Conservation (phyloP, 768 basidiomycete genomes). For the Mycena latifolia region DNA sequence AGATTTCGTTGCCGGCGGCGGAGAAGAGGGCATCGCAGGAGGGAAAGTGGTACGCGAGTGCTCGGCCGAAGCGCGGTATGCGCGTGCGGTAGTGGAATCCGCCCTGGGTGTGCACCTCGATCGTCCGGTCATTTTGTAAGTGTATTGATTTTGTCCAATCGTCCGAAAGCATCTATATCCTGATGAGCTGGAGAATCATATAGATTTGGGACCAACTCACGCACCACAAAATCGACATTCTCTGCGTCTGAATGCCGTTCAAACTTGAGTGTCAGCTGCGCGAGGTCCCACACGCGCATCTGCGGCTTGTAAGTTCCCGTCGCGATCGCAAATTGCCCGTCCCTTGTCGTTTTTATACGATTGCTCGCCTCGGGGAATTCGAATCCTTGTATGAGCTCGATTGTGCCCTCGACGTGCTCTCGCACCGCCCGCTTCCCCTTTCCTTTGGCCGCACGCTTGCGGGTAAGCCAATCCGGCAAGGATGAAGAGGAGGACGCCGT, state of each 20-base stretch:
- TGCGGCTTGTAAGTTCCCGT: conserved; percentile 99
- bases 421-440: conserved; percentile 75
- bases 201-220: conserved; percentile 58
- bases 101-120: conserved; percentile 95
- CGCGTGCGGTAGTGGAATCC: conserved; percentile 94
- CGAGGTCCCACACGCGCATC: conserved; percentile 95
- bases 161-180: conserved; percentile 85
- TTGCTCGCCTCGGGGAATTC: conserved; percentile 98
- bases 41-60: conserved; percentile 93
- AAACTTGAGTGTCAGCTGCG: conserved; percentile 93
- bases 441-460: conserved; percentile 71
- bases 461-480: conserved; percentile 94
- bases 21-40: conserved; percentile 92
- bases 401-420: conserved; percentile 85
- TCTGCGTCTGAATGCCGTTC: conserved; percentile 96
- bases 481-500: conserved; percentile 89
- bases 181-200: conserved; percentile 7
- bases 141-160: conserved; percentile 99
- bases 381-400: conserved; percentile 95
- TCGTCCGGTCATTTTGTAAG: conserved; percentile 94
- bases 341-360: conserved; percentile 88
- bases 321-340: conserved; percentile 93
- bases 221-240: conserved; percentile 97
- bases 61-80: conserved; percentile 94
- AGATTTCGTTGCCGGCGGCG: conserved; percentile 89